Conservation (phyloP, 2,329 filamentous ascomycete species). For the Rosellinia necatrix region DNA sequence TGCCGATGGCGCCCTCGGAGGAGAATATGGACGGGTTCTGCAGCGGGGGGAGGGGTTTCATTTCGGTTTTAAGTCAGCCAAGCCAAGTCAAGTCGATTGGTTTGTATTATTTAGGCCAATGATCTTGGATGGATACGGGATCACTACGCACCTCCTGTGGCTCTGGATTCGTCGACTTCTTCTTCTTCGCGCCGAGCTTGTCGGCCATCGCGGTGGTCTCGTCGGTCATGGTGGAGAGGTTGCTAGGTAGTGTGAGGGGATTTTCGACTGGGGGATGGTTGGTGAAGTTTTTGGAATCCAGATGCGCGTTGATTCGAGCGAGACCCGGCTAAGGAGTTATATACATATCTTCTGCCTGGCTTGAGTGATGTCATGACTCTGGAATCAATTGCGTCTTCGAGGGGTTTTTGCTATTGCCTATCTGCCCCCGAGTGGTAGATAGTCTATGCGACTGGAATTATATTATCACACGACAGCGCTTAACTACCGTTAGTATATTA, state of each 20-base stretch:
- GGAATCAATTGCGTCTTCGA: constrained; percentile 19
- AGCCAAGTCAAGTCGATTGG: too few species aligned
- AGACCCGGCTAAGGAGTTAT: neutral
- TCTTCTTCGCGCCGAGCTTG: constrained; percentile 16
- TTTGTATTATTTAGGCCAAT: neutral
- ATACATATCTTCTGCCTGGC: neutral
- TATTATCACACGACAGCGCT: too few species aligned
- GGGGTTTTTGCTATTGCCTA: neutral
- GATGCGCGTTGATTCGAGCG: too few species aligned
- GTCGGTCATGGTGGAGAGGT: constrained; percentile 14
- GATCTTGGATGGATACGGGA: too few species aligned
- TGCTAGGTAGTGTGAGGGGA: neutral
- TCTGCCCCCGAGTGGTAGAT: neutral
- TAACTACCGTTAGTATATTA: too few species aligned
- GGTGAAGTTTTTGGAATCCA: too few species aligned
- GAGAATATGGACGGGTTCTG: constrained; percentile 22
- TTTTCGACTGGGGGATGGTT: too few species aligned
- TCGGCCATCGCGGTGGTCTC: constrained; percentile 19
- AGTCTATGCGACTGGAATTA: too few species aligned
- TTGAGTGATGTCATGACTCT: constrained; percentile 19
- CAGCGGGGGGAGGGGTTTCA: too few species aligned
- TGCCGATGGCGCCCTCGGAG: constrained; percentile 18
- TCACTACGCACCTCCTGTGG: constrained; percentile 12
- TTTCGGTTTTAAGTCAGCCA: too few species aligned
- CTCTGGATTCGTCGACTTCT: constrained; percentile 15